Evolutionary conservation across 164 flowering plant genomes (phyloP).

Genomic region (Magnolia officinalis): DNA sequence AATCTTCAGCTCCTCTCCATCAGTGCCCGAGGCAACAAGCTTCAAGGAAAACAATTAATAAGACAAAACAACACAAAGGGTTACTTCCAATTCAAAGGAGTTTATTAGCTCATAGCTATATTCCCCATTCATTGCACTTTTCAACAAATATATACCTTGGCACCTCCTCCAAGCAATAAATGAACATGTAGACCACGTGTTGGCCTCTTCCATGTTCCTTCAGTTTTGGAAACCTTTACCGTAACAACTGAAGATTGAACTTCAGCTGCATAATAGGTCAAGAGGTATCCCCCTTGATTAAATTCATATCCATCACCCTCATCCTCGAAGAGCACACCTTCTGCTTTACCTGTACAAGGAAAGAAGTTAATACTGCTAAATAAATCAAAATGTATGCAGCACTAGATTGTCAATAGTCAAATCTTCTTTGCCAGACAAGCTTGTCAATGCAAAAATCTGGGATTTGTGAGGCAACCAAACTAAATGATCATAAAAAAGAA

Average conservation of each 20-base stretch:
- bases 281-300: conserved; percentile 56
- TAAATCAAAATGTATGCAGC: conserved; percentile 3
- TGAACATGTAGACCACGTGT: conserved; percentile 67
- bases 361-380: background rate
- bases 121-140: no score
- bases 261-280: conserved; percentile 77
- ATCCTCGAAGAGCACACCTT: conserved; percentile 88
- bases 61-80: background rate
- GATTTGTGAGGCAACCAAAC: background rate
- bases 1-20: conserved; percentile 74
- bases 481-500: background rate
- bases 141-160: conserved; percentile 42
- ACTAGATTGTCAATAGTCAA: background rate
- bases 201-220: conserved; percentile 86
- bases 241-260: conserved; percentile 62
- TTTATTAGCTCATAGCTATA: background rate
- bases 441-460: background rate
- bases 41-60: conserved; percentile 17
- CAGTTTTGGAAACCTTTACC: conserved; percentile 56
- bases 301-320: conserved; percentile 95
- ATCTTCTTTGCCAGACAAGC: background rate
- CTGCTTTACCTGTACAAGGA: conserved; percentile 65
- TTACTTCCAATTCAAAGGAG: background rate
- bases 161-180: conserved; percentile 75
- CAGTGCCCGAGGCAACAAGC: conserved; percentile 78